Conservation (phyloP, 768 basidiomycete genomes). For the Strobilomyces confusus region DNA sequence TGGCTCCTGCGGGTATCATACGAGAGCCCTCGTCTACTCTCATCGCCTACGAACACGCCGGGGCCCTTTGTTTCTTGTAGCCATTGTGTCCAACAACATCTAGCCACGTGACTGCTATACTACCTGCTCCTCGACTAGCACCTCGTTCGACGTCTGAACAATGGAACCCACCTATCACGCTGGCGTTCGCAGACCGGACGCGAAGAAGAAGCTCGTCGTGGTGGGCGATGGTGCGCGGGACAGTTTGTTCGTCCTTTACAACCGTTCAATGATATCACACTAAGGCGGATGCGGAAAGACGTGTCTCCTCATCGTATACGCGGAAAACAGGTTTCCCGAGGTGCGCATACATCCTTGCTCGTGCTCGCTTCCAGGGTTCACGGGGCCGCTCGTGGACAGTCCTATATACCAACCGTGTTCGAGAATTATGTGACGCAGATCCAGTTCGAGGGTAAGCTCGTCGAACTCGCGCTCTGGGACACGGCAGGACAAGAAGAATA, state of each 20-base stretch:
- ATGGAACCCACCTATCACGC: constrained; percentile 29
- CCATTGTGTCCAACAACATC: too few species aligned
- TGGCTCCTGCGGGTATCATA: too few species aligned
- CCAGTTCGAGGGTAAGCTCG: constrained; percentile 78
- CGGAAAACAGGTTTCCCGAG: constrained; percentile 95
- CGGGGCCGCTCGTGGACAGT: constrained; percentile 41
- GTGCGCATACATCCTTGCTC: constrained; percentile 41
- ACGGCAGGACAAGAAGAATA: constrained; percentile 98
- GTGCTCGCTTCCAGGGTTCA: constrained; percentile 14
- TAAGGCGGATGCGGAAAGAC: constrained; percentile 88
- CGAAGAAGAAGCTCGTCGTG: constrained; percentile 85
- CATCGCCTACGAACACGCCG: too few species aligned
- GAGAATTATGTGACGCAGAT: constrained; percentile 92
- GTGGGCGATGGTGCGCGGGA: constrained; percentile 74
- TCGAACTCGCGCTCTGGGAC: constrained; percentile 98
- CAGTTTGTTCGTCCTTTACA: constrained; percentile 24
- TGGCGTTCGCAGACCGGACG: constrained; percentile 57
- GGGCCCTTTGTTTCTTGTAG: too few species aligned
- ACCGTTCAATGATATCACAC: constrained; percentile 26
- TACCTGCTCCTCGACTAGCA: not conserved
- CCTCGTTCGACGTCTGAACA: not conserved
- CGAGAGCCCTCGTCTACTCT: too few species aligned
- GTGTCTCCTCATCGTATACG: constrained; percentile 93
- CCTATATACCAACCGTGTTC: constrained; percentile 91
- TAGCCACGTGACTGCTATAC: constrained; percentile 13